Evolutionary conservation across 2,329 filamentous ascomycete species (phyloP).

Genomic region (Hymenoscyphus fructigenus): DNA sequence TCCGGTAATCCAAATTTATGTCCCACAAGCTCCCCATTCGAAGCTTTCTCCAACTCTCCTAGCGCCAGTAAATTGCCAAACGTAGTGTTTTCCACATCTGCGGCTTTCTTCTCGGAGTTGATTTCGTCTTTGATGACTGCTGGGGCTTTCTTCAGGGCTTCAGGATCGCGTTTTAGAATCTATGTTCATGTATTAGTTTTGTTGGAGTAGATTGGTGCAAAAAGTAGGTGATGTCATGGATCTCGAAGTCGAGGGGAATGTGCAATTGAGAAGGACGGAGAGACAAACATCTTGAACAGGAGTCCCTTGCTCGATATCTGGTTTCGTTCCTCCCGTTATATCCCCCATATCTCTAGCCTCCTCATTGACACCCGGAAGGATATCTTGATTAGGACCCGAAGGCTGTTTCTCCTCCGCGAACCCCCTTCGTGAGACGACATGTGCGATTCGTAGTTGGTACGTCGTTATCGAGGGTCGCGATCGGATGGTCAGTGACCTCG

Average conservation of each 20-base stretch:
- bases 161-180: conserved; percentile 63
- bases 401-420: conserved; percentile 34
- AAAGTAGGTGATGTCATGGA: conserved; percentile 26
- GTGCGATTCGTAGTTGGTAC: conserved; percentile 29
- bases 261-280: conserved; percentile 5
- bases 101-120: conserved; percentile 29
- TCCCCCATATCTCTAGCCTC: conserved; percentile 61
- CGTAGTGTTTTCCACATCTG: conserved; percentile 36
- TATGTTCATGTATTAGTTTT: conserved; percentile 36
- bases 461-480: conserved; percentile 39
- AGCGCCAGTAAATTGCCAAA: conserved; percentile 35
- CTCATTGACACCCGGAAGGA: conserved; percentile 60
- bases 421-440: conserved; percentile 28
- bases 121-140: conserved; percentile 64
- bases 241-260: conserved; percentile 9
- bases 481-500: conserved; percentile 44
- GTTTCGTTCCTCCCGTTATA: conserved; percentile 55
- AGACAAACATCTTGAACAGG: conserved; percentile 62
- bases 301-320: conserved; percentile 64
- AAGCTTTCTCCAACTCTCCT: conserved; percentile 33
- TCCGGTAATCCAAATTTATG: conserved; percentile 72
- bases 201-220: conserved; percentile 13
- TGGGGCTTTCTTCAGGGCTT: conserved; percentile 60
- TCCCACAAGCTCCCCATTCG: conserved; percentile 27
- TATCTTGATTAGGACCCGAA: conserved; percentile 50